Conservation (phyloP, 75 land plant genomes). For the Pseudotsuga menziesii region DNA sequence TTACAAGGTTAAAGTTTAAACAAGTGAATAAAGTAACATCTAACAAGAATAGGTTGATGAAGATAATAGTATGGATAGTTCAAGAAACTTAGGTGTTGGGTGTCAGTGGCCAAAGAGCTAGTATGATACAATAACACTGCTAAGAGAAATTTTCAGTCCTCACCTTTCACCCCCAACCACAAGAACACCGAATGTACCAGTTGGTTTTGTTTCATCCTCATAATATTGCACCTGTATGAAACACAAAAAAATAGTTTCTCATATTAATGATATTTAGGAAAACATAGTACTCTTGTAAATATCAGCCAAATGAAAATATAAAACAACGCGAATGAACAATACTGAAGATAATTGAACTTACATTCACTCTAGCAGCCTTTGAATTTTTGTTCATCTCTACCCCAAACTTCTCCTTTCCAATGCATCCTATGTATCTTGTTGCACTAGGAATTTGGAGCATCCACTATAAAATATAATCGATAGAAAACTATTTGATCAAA, state of each 20-base stretch:
- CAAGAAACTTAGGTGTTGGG: neutral
- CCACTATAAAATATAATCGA: slow-evolving; percentile 54
- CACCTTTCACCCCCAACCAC: slow-evolving; percentile 96
- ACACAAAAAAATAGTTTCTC: neutral
- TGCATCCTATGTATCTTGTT: slow-evolving; percentile 91
- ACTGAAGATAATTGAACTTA: slow-evolving; percentile 21
- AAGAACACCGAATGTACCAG: slow-evolving; percentile 98
- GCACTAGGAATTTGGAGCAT: slow-evolving; percentile 96
- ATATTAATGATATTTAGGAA: neutral
- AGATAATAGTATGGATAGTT: neutral
- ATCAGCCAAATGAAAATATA: neutral
- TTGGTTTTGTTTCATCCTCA: slow-evolving; percentile 74
- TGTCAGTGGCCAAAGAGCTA: neutral
- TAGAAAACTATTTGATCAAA: neutral
- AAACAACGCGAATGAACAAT: neutral
- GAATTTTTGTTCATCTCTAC: slow-evolving; percentile 86
- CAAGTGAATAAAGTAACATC: neutral
- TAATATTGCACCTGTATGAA: slow-evolving; percentile 68
- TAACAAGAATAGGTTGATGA: neutral
- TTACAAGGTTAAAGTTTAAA: slow-evolving; percentile 4
- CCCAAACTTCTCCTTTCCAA: slow-evolving; percentile 97
- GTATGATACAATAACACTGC: neutral
- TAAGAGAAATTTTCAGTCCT: neutral
- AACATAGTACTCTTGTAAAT: neutral
- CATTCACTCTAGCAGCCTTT: slow-evolving; percentile 76